Base-by-base conservation (phyloP, 1,284 basidiomycete species). In the Porogramme epimiltina region DNA sequence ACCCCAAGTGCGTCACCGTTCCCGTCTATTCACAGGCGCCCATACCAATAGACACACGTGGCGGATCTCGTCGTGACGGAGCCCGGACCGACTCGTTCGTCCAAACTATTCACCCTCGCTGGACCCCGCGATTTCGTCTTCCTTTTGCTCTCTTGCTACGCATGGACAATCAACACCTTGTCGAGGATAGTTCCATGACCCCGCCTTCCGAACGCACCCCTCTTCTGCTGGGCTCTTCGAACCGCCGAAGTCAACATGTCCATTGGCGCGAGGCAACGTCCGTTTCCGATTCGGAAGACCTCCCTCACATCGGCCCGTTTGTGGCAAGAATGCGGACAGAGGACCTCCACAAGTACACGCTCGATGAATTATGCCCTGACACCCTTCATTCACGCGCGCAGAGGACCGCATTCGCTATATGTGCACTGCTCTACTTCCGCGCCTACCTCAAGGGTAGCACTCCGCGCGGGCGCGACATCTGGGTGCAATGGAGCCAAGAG, bases 401-500 rank as follows among this genome's bases (percentile, higher is more conserved):
- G 13, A 50, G 56, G 34, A 60, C 55, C 3, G 62, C 71, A 0
- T 72, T 69, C 49, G 45, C 60, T n/a, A 52, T 73, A 2, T 55
- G 70, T 18, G 65, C 68, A 9, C 55, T 69, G 11, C 50, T 71
- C 19, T 55, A 55, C 43, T 53, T 51, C 20, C 53, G 56, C 20
- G 45, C 4, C 16, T 55, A 43, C 16, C 49, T 41, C 16, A 31
- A 20, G 13, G 45, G 42, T 5, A 9, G 19, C 16, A 23, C 26
- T 9, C 13, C 39, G 23, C 36, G 23, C 24, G 31, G 50, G 5
- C 42, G 47, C 13, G 66, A 71, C 22, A 42, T 69, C 4, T 67
- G 63, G 65, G 62, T 66, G 6, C 62, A 57, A 37, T 72, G 71
- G 71, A 56, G 59, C 4, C 47, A 60, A 34, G 61, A 62, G 38